phyloP scores from a whole-genome alignment of 2,329 filamentous ascomycete genomes.

The Xylariales sp. region DNA sequence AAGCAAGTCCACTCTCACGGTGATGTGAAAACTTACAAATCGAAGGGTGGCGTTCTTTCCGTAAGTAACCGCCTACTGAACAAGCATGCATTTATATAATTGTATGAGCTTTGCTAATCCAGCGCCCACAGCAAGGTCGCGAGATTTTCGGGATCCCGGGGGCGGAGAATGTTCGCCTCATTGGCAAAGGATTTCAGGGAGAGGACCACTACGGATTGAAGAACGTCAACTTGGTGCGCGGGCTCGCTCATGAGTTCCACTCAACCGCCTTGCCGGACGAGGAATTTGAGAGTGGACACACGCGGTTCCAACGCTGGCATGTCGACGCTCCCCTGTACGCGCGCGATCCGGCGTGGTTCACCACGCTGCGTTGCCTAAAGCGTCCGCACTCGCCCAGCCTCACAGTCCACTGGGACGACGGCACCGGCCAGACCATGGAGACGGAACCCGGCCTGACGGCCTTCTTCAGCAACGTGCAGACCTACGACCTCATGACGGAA shows the following conservation, averaged over 20 bases:
- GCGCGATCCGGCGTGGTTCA: conserved; percentile 36
- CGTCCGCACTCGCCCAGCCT: conserved; percentile 26
- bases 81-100: no score
- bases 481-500: conserved; percentile 33
- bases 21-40: conserved; percentile 33
- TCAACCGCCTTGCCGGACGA: conserved; percentile 22
- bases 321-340: conserved; percentile 42
- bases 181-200: conserved; percentile 41
- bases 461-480: conserved; percentile 37
- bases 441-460: conserved; percentile 37
- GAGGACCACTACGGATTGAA: conserved; percentile 38
- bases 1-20: conserved; percentile 36
- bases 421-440: conserved; percentile 34
- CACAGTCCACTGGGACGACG: conserved; percentile 37
- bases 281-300: conserved; percentile 34
- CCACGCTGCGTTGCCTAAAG: conserved; percentile 33
- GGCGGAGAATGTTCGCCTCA: conserved; percentile 37
- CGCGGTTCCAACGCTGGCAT: conserved; percentile 43
- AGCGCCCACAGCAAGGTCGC: conserved; percentile 24
- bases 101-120: no score
- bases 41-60: conserved; percentile 32
- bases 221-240: conserved; percentile 24
- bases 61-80: conserved; percentile 10
- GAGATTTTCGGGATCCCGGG: conserved; percentile 33
- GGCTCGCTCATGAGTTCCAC: conserved; percentile 32